Conservation (phyloP, 495 filamentous ascomycete species). For the Penicillium arizonense region DNA sequence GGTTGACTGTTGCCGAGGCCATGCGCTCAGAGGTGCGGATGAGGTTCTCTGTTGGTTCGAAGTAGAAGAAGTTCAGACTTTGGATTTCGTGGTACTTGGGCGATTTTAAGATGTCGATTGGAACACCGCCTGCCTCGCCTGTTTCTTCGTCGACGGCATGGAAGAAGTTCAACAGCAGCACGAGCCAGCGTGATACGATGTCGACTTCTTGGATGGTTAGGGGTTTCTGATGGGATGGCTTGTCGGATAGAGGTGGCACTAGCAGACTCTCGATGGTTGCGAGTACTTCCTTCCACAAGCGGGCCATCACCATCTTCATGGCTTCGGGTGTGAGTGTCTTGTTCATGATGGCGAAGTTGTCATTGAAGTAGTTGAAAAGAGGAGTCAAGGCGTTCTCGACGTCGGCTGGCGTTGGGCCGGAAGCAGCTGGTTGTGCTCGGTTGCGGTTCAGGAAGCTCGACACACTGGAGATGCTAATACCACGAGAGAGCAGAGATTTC, state of each 20-base stretch:
- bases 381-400: constrained; percentile 80
- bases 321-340: constrained; percentile 87
- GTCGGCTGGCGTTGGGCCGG: constrained; percentile 65
- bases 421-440: constrained; percentile 52
- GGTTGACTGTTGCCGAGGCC: constrained; percentile 82
- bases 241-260: constrained; percentile 94
- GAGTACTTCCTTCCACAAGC: constrained; percentile 96
- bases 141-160: constrained; percentile 84
- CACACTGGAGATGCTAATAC: constrained; percentile 71
- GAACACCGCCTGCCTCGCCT: constrained; percentile 83
- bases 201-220: constrained; percentile 90
- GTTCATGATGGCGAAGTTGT: constrained; percentile 99
- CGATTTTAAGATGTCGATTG: constrained; percentile 86
- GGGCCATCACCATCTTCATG: constrained; percentile 96
- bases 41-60: constrained; percentile 85
- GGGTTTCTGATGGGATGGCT: constrained; percentile 83
- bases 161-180: constrained; percentile 93
- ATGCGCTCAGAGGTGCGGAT: constrained; percentile 93
- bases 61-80: constrained; percentile 97
- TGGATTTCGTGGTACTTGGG: constrained; percentile 98
- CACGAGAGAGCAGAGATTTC: constrained; percentile 66
- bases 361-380: constrained; percentile 95
- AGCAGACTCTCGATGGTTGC: constrained; percentile 86
- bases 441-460: constrained; percentile 74
- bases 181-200: constrained; percentile 91